Conservation (phyloP, 352 stramenopile genomes). For the Pythium periplocum region DNA sequence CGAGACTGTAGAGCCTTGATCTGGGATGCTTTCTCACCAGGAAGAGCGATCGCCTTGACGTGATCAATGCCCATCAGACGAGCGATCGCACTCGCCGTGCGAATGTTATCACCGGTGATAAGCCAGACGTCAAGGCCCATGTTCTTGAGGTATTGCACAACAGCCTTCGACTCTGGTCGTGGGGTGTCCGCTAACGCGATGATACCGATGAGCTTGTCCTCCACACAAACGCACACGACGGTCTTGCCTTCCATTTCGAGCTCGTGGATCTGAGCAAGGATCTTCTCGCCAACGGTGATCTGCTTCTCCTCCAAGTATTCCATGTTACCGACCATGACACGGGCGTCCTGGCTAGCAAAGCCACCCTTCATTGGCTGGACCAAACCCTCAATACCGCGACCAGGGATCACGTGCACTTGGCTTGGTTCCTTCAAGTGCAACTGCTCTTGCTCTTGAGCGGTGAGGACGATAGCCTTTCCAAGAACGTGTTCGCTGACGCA, state of each 20-base stretch:
- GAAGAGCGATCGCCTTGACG: slow-evolving; percentile 86
- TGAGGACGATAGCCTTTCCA: slow-evolving; percentile 77
- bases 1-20: slow-evolving; percentile 82
- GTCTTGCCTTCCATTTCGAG: slow-evolving; percentile 84
- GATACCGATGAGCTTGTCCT: slow-evolving; percentile 62
- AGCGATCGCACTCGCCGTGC: slow-evolving; percentile 87
- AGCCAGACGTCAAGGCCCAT: slow-evolving; percentile 85
- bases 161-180: slow-evolving; percentile 61
- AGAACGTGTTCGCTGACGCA: slow-evolving; percentile 84
- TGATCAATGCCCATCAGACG: slow-evolving; percentile 86
- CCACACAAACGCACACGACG: slow-evolving; percentile 71
- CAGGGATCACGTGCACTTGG: slow-evolving; percentile 69
- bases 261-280: slow-evolving; percentile 73
- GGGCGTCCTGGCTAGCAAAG: slow-evolving; percentile 13
- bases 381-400: slow-evolving; percentile 70
- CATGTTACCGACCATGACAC: slow-evolving; percentile 71
- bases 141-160: slow-evolving; percentile 70
- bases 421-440: slow-evolving; percentile 63
- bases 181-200: slow-evolving; percentile 75
- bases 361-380: slow-evolving; percentile 30
- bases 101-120: slow-evolving; percentile 91
- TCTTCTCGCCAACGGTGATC: slow-evolving; percentile 53
- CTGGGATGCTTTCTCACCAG: slow-evolving; percentile 92
- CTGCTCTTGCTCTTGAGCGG: slow-evolving; percentile 72
- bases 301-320: slow-evolving; percentile 79